Evolutionary conservation across 768 basidiomycete species (phyloP).

Genomic region (Auricularia heimuer): DNA sequence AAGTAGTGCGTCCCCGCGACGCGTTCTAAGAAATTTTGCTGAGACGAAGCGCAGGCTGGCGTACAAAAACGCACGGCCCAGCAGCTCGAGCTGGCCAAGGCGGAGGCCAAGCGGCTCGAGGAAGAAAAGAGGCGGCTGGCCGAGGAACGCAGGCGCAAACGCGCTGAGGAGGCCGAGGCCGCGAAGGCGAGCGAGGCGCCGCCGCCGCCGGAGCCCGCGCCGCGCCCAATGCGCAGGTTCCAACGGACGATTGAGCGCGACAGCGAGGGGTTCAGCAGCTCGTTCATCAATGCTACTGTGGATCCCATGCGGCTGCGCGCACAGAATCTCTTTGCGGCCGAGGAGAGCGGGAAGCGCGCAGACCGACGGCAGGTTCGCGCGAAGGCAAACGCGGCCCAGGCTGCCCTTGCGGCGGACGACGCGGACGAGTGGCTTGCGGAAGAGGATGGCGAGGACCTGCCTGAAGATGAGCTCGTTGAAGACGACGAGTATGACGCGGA

Average conservation of each 20-base stretch:
- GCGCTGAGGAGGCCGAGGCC: background rate
- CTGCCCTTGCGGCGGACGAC: background rate
- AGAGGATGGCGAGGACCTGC: background rate
- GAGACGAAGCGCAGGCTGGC: background rate
- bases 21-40: background rate
- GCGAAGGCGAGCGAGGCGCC: no score
- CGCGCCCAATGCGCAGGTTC: background rate
- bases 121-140: background rate
- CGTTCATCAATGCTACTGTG: background rate
- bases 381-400: no score
- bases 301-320: background rate
- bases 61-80: background rate
- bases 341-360: background rate
- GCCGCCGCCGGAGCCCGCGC: background rate
- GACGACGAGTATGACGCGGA: background rate
- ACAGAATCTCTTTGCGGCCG: background rate
- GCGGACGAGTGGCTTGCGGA: background rate
- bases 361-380: background rate
- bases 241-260: background rate
- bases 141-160: background rate
- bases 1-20: conserved; percentile 47
- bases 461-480: background rate
- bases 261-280: background rate
- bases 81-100: background rate
- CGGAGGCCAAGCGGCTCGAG: background rate